Evolutionary conservation across 2,329 filamentous ascomycete genomes (phyloP).

Genomic region (Cryphonectria radicalis): DNA sequence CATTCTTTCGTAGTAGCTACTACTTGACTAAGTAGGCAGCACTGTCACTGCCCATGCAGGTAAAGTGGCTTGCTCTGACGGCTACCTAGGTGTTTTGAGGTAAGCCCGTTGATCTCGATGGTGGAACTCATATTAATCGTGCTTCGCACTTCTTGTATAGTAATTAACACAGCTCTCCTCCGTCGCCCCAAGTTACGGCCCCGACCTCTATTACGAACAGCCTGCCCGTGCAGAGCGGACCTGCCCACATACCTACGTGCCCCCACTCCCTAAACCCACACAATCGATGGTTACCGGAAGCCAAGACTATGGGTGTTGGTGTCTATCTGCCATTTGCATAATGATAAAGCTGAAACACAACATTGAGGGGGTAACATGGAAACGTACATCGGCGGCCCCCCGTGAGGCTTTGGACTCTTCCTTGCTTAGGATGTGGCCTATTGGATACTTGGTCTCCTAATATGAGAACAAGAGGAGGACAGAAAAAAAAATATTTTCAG

Average conservation of each 20-base stretch:
- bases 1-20: not conserved
- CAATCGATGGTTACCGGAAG: not conserved
- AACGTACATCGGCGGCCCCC: too few relatives aligned
- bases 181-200: not conserved
- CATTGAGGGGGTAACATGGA: too few relatives aligned
- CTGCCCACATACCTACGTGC: not conserved
- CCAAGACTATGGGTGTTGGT: not conserved
- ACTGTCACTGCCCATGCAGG: not conserved
- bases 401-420: too few relatives aligned
- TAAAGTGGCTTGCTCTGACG: not conserved
- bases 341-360: too few relatives aligned
- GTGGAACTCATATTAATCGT: not conserved
- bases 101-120: not conserved
- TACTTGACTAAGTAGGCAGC: too few relatives aligned
- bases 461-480: too few relatives aligned
- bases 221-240: not conserved
- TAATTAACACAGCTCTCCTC: not conserved
- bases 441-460: too few relatives aligned
- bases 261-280: too few relatives aligned
- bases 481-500: too few relatives aligned
- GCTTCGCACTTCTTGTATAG: not conserved
- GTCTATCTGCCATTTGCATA: too few relatives aligned
- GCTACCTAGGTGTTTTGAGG: not conserved
- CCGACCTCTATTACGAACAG: not conserved
- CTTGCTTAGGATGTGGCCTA: too few relatives aligned